Percentiles rank a stretch among this genome's conserved stretches.
Conservation (phyloP, 164 flowering plant genomes). For the Vitis cinerea region DNA sequence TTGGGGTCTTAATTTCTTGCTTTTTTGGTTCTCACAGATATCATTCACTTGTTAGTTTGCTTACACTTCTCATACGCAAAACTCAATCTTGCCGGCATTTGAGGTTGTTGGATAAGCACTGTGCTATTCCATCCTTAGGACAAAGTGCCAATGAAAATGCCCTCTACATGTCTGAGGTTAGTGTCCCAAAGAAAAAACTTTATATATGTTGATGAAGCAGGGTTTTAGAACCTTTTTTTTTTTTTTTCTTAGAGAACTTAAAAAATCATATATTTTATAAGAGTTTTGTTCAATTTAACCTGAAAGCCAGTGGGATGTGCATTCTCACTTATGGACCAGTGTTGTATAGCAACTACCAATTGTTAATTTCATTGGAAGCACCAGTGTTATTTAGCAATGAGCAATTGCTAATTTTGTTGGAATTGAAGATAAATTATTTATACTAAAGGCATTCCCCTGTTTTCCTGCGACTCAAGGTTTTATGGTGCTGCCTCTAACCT, state of each 20-base stretch:
- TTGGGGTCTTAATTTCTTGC: not conserved
- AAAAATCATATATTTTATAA: no score
- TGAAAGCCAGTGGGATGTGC: no score
- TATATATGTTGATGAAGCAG: not conserved
- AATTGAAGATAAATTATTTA: no score
- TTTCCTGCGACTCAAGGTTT: no score
- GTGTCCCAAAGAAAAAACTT: conserved; percentile 6
- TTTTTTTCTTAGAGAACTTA: not conserved
- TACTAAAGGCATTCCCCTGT: no score
- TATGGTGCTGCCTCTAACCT: no score
- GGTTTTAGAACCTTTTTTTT: not conserved
- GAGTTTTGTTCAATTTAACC: no score
- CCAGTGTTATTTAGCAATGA: no score
- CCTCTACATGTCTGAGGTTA: conserved; percentile 35
- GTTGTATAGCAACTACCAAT: no score
- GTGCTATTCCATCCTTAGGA: conserved; percentile 28
- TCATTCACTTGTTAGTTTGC: conserved; percentile 43
- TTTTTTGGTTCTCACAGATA: conserved; percentile 34
- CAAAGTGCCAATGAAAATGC: conserved; percentile 9
- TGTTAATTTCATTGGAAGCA: no score
- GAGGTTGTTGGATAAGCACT: conserved; percentile 66
- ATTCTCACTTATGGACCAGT: no score
- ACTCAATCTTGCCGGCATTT: conserved; percentile 34
- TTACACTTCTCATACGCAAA: conserved; percentile 51
- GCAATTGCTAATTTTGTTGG: no score